Evolutionary conservation across 345 rosid genomes (phyloP).

Genomic region (Psidium guajava): DNA sequence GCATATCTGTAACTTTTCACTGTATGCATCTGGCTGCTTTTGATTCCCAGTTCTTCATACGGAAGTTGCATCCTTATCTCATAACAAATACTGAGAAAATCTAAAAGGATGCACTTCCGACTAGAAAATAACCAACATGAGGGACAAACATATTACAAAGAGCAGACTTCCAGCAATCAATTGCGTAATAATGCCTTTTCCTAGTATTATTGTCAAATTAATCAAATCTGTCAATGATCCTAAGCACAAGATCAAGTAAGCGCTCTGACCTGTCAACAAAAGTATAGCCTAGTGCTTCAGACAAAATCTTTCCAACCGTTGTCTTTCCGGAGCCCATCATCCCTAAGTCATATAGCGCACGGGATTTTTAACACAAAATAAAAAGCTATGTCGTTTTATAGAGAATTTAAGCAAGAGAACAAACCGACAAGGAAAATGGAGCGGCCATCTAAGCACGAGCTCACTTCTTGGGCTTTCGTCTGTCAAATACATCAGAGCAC

Average conservation of each 20-base stretch:
- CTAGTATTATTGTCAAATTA: not conserved
- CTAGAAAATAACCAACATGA: not conserved
- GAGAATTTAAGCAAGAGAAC: slow-evolving; percentile 10
- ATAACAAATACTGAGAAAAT: not conserved
- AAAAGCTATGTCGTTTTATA: not conserved
- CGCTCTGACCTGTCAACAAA: slow-evolving; percentile 35
- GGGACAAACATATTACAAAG: not conserved
- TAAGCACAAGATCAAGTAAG: not conserved
- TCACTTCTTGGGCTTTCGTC: slow-evolving; percentile 21
- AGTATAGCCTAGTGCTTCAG: slow-evolving; percentile 24
- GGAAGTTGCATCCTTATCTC: not conserved
- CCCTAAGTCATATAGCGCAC: slow-evolving; percentile 11
- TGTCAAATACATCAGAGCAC: slow-evolving; percentile 6
- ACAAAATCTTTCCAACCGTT: slow-evolving; percentile 33
- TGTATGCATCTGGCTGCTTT: not conserved
- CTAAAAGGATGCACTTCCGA: not conserved
- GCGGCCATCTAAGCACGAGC: slow-evolving; percentile 15
- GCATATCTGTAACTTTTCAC: not conserved
- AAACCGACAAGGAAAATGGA: slow-evolving; percentile 37
- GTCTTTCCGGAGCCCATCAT: slow-evolving; percentile 55
- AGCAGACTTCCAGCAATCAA: not conserved
- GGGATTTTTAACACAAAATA: not conserved
- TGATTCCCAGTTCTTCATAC: not conserved
- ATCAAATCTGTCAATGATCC: not conserved
- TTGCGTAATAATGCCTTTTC: not conserved